phyloP scores from a whole-genome alignment of 2,329 filamentous ascomycete species.

The Cytospora paraplurivora region DNA sequence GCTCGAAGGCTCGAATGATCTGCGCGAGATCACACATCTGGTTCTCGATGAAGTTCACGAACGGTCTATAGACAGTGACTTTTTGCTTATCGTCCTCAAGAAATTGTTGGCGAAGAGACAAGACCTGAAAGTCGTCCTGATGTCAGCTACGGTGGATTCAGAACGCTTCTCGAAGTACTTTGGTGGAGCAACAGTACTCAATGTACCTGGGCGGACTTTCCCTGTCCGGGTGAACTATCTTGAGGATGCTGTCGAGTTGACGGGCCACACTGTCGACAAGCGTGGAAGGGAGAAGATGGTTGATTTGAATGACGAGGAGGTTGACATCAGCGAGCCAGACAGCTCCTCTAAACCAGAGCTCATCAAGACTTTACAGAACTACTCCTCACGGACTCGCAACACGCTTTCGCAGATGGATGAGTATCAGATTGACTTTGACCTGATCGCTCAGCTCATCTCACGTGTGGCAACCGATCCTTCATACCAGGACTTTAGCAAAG shows the following conservation, averaged over 20 bases:
- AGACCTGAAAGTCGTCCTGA: conserved; percentile 89
- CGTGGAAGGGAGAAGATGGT: conserved; percentile 56
- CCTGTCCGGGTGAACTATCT: conserved; percentile 86
- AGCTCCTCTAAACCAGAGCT: conserved; percentile 58
- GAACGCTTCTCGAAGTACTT: conserved; percentile 89
- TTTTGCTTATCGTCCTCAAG: conserved; percentile 87
- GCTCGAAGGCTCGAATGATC: conserved; percentile 84
- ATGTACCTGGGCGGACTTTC: conserved; percentile 90
- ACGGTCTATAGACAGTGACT: conserved; percentile 93
- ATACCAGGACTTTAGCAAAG: conserved; percentile 76
- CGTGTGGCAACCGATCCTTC: conserved; percentile 71
- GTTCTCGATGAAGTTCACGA: conserved; percentile 98
- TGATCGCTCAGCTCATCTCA: conserved; percentile 78
- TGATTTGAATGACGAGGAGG: conserved; percentile 63
- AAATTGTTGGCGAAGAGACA: conserved; percentile 75
- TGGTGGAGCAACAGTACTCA: conserved; percentile 80
- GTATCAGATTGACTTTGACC: conserved; percentile 85
- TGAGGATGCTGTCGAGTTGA: conserved; percentile 89
- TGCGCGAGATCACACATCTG: conserved; percentile 88
- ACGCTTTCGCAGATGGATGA: conserved; percentile 81
- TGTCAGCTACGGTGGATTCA: conserved; percentile 97
- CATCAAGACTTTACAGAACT: conserved; percentile 67
- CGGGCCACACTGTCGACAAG: conserved; percentile 67
- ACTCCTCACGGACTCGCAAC: conserved; percentile 74
- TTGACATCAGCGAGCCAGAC: conserved; percentile 52